phyloP scores from a whole-genome alignment of 805 yeast genomes.

The Spathaspora sp. region DNA sequence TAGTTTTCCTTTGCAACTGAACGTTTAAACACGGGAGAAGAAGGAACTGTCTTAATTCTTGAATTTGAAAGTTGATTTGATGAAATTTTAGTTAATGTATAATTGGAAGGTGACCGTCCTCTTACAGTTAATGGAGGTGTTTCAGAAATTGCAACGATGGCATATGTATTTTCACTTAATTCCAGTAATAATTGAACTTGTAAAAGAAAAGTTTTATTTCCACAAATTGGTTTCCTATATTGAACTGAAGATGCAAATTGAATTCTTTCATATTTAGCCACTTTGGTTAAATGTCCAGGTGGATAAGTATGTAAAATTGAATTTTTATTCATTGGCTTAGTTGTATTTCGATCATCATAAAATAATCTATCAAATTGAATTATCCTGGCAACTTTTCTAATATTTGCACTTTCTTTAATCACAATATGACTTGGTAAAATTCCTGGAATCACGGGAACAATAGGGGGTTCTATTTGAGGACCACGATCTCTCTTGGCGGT shows the following conservation, averaged over 20 bases:
- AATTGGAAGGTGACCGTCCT: constrained; percentile 68
- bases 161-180: constrained; percentile 24
- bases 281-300: constrained; percentile 44
- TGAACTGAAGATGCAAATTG: constrained; percentile 60
- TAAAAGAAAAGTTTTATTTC: constrained; percentile 47
- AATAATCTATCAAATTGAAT: constrained; percentile 51
- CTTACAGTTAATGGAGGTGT: constrained; percentile 61
- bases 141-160: constrained; percentile 41
- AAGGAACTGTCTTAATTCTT: neutral
- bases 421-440: constrained; percentile 53
- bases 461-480: constrained; percentile 59
- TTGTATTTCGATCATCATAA: constrained; percentile 28
- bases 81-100: constrained; percentile 15
- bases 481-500: constrained; percentile 75
- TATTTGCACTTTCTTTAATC: constrained; percentile 58
- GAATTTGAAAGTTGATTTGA: neutral
- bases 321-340: neutral
- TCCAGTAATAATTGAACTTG: constrained; percentile 50
- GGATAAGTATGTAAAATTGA: constrained; percentile 45
- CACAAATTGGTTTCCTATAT: constrained; percentile 39
- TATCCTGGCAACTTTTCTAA: constrained; percentile 52
- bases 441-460: constrained; percentile 55
- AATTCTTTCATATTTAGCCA: constrained; percentile 65
- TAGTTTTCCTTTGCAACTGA: neutral
- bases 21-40: neutral